Base-by-base conservation (phyloP, 495 filamentous ascomycete species). In the Penicillium silybi region DNA sequence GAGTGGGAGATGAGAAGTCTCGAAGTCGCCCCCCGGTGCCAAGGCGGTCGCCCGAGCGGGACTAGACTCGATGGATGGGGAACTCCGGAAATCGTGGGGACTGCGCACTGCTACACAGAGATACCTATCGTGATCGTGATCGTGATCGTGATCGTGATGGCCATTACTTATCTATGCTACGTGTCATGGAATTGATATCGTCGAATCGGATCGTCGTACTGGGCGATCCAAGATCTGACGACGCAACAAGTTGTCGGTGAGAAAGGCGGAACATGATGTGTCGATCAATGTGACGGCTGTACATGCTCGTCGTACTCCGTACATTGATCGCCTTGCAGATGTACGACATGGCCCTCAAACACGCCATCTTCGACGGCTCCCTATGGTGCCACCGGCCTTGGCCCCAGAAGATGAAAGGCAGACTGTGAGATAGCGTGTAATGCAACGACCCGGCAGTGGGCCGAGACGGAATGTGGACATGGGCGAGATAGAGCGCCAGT, bases 381-480 rank as follows among this genome's bases (percentile, higher is more conserved):
- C n/a, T 17, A 41, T 42, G 43, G 44, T 46, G 50, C 43, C 39
- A 53, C 50, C 35, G 34, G 6, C 29, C 18, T 25, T 15, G 23
- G 46, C 11, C 19, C 19, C 37, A 16, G 11, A 4, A 4, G 26
- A 9, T 29, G 9, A 15, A 13, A 35, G 19, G 16, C 20, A 37
- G 41, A 37, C 42, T 48, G 38, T 53, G 48, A 19, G 51, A 58
- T 54, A 27, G 41, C 27, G 37, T 45, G 37, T 37, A 23, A 25
- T 53, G 55, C 41, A 45, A 27, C 22, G 18, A 50, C n/a, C 43
- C 47, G 51, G 54, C 22, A n/a, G 51, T 51, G 56, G 56, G 56
- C 56, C 47, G 51, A 52, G 50, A 41, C 56, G 56, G 51, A 54
- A 58, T 54, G 56, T 58, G 56, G 56, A 44, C 51, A 37, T 6